These are phyloP conservation scores for Phlebopus sp. DNA, from an alignment of 1,284 basidiomycete genomes.

Conservation along the genomic window DNA sequence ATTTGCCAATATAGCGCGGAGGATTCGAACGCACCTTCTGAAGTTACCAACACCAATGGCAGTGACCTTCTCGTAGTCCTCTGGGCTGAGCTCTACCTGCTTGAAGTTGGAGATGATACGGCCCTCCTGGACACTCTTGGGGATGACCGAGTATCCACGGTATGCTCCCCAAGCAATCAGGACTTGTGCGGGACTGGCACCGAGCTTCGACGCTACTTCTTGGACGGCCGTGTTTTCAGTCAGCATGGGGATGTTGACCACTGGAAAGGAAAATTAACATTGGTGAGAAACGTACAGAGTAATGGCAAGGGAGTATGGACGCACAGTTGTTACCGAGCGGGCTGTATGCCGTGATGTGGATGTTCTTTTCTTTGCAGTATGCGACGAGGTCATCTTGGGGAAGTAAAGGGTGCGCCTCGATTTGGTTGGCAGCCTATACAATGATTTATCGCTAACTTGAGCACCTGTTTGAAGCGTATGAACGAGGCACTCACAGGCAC, in stretches of 20 bases:
- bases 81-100: conserved; percentile 58
- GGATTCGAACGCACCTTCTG: conserved; percentile 39
- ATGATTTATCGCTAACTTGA: not conserved
- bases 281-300: not conserved
- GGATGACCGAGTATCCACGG: conserved; percentile 68
- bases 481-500: conserved; percentile 48
- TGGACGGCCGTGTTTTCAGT: conserved; percentile 63
- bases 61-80: conserved; percentile 59
- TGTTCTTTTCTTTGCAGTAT: conserved; percentile 70
- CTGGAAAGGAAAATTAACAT: conserved; percentile 30
- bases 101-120: conserved; percentile 72
- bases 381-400: conserved; percentile 68
- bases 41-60: conserved; percentile 52
- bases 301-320: conserved; percentile 13
- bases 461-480: not conserved
- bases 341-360: conserved; percentile 82
- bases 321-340: conserved; percentile 79
- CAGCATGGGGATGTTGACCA: conserved; percentile 54
- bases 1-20: not conserved
- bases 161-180: conserved; percentile 68
- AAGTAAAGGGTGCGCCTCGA: conserved; percentile 81
- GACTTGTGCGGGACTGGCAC: conserved; percentile 64
- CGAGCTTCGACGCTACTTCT: conserved; percentile 56
- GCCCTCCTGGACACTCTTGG: conserved; percentile 64
- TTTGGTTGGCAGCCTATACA: conserved; percentile 73